Evolutionary conservation across 345 rosid genomes (phyloP), one percentile per base, ranked within the genome.

Genomic region (Mercurialis annua): DNA sequence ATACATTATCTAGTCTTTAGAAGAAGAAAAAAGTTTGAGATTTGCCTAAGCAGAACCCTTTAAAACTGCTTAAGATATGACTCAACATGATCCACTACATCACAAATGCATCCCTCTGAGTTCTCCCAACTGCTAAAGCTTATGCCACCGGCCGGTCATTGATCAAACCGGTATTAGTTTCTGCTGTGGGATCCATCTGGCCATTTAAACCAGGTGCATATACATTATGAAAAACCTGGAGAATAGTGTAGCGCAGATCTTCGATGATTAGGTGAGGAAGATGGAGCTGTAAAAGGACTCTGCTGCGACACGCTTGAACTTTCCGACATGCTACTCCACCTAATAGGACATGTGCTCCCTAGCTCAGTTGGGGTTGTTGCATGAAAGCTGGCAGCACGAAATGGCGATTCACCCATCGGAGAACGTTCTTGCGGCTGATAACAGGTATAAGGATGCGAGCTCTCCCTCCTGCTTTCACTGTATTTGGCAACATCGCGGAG

Each of bases 321-420:
- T 60, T 74, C 88, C 10, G 78, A 42, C 24, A 80, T 31, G 71
- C 84, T 72, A 30, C 65, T 76, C 82, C 86, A 82, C 65, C 71
- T 67, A 21, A 66, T 73, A 3, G 79, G 77, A 70, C 72, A 74
- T 40, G 86, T 33, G 57, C 67, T 72, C 42, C 78, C 70, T 69
- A 66, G 71, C 54, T 74, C 47, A 10, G 77, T 53, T 11, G 81
- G 62, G 54, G 70, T 58, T 54, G 70, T 58, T 54, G 77, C 55
- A 27, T 66, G 71, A 9, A 60, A 67, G 68, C 57, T 59, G 26
- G 61, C 73, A 47, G 62, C 53, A 46, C 34, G 74, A 34, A 30
- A 31, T 4, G 73, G 63, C 12, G 74, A 70, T 44, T 73, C 72
- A 17, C 75, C 62, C 26, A 69, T 27, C 18, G 68, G 70, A 40